Conservation (phyloP, 2,329 filamentous ascomycete species). For the Trichoderma hamatum region DNA sequence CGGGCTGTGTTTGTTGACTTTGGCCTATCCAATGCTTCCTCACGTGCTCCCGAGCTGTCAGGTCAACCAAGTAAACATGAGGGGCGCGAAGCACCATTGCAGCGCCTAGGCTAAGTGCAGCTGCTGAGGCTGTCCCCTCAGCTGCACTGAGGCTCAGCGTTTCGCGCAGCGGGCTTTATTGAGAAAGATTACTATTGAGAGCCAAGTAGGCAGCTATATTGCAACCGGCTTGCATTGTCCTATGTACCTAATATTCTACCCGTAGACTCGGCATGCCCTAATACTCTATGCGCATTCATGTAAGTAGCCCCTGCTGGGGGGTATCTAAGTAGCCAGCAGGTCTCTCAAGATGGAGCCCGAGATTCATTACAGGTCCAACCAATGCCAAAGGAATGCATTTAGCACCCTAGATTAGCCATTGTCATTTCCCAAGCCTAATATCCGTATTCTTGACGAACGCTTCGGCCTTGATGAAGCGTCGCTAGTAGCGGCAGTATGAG, state of each 20-base stretch:
- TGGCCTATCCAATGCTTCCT: background rate
- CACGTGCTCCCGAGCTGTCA: conserved; percentile 14
- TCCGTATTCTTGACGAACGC: background rate
- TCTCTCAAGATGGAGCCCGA: background rate
- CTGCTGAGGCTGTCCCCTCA: background rate
- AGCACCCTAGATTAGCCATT: background rate
- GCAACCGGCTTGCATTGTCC: background rate
- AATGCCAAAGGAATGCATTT: background rate
- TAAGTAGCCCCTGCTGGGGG: background rate
- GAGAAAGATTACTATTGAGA: background rate
- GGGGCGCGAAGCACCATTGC: conserved; percentile 12
- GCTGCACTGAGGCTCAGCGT: background rate
- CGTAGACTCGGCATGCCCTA: background rate
- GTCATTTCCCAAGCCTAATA: background rate
- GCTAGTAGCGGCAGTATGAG: background rate
- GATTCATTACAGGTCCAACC: background rate
- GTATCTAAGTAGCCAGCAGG: background rate
- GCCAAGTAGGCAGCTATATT: background rate
- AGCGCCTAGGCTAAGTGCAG: background rate
- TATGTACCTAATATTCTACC: background rate
- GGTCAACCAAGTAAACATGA: conserved; percentile 18
- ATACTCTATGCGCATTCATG: background rate
- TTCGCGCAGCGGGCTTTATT: background rate
- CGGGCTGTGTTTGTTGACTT: background rate
- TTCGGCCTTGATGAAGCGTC: background rate